Base-by-base conservation (phyloP, 495 filamentous ascomycete genomes). In the Clohesyomyces aquaticus region DNA sequence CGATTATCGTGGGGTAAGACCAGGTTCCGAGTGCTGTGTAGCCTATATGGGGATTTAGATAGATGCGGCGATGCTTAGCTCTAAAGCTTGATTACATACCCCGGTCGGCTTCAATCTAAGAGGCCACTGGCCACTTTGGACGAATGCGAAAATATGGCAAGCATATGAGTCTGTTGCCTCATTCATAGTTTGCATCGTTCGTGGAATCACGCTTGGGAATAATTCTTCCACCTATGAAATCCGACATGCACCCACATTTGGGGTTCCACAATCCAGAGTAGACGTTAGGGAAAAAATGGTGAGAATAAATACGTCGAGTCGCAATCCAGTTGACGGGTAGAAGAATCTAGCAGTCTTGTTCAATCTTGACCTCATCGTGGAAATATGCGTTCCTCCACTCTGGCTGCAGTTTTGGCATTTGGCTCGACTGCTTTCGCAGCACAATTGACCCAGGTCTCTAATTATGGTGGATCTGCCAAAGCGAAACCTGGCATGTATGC, bases 401-500 rank as follows among this genome's bases (percentile, higher is more conserved):
- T 66, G 22, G 56, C 63, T 8, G 35, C 55, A 18, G 25, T 42
- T 51, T 48, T 67, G 45, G 46, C 58, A 8, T 52, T 64, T 11
- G 51, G 54, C 1, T 52, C 60, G 21, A 16, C 42, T 12, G 55
- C 66, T 16, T 29, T 61, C 4, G 66, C 60, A 3, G 66, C 66
- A 11, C 53, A 58, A 21, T 43, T 68, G 54, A 68, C 66, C 19
- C 66, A 68, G 43, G 66, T 68, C 0, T 50, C 54, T 8, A 65
- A 65, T 22, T 68, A 68, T 55, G 48, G 48, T 19, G 48, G 41
- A 48, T 55, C 22, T 48, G 65, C 65, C 18, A 51, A 38, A 54
- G 65, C 65, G 35, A 67, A 67, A 32, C 66, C 66, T 26, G 55
- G 61, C 23, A 68, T 65, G 61, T 56, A 59, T 21, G 58, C 57